These are phyloP conservation scores for Rhinocladiella mackenziei DNA, from an alignment of 2,329 filamentous ascomycete genomes.

Conservation along the genomic window DNA sequence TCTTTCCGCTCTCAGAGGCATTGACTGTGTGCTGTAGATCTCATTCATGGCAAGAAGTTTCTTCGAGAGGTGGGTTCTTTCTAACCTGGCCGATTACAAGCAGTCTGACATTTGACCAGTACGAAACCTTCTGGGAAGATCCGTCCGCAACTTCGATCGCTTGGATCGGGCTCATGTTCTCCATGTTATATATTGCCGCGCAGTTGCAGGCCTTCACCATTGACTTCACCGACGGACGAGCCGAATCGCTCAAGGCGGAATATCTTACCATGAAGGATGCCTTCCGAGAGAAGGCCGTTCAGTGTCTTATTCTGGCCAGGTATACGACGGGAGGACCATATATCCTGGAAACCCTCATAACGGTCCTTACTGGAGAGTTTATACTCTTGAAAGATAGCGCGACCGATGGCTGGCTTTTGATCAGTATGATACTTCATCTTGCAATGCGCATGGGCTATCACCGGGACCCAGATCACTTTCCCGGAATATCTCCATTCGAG, in stretches of 20 bases:
- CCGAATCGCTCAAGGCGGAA: constrained; percentile 29
- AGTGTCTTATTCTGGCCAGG: constrained; percentile 53
- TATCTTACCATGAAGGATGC: constrained; percentile 29
- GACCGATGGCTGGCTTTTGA: constrained; percentile 51
- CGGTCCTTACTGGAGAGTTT: constrained; percentile 54
- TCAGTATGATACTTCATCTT: constrained; percentile 53
- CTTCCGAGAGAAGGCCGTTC: constrained; percentile 41
- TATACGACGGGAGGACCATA: constrained; percentile 51
- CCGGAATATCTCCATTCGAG: constrained; percentile 51
- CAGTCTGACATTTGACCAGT: constrained; percentile 35
- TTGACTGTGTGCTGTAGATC: no score
- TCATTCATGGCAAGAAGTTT: no score
- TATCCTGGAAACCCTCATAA: constrained; percentile 53
- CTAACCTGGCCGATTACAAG: constrained; percentile 21
- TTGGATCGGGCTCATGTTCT: constrained; percentile 46
- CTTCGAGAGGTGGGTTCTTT: no score
- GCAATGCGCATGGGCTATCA: constrained; percentile 61
- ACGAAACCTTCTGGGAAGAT: constrained; percentile 43
- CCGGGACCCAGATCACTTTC: constrained; percentile 53
- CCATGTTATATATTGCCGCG: constrained; percentile 35
- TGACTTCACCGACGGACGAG: constrained; percentile 27
- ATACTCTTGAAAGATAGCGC: constrained; percentile 51
- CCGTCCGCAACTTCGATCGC: constrained; percentile 38
- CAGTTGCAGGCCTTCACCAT: constrained; percentile 29
- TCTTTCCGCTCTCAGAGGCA: no score